Evolutionary conservation across 768 basidiomycete genomes (phyloP), one percentile per base, ranked within the genome.

Genomic region (Mycena chlorophos): DNA sequence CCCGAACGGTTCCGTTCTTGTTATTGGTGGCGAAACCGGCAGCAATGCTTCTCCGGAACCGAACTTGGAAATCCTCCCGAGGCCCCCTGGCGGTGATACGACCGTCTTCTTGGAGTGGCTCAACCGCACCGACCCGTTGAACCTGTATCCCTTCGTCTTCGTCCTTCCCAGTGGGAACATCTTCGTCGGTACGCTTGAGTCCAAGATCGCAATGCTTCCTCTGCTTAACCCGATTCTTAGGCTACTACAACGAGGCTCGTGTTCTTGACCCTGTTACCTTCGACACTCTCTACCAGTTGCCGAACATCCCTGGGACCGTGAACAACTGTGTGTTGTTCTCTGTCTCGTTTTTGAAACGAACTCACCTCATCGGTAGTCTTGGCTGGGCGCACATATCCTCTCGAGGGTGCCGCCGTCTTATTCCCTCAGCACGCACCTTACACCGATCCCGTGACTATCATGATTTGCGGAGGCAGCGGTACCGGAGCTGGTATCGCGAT

Each of bases 171-270:
- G 84, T 42, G 82, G 82, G 2, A 77, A 78, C 29, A 71, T 92
- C 62, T 91, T 91, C 66, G 77, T 88, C 37, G 86, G 89, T 87
- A 48, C 49, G 81, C 71, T 10, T 29, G 3, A 39, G 6, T 13
- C 42, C 23, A 23, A 22, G 12, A 25, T 42, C 38, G 40, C 19
- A 34, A 16, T 17, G 22, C 16, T n/a, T 30, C 8, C 22, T 25
- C 25, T 12, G 20, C 28, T 47, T 49, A 27, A 51, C 31, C 3
- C 12, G 42, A 25, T 16, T 31, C 17, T 6, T 55, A 89, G 88
- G 77, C 0, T 91, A 91, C 64, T 91, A 84, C 72, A 91, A 92
- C 58, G 87, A 91, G 68, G 90, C 89, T 0, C 84, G 89, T 16
- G 81, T 91, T 56, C 73, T 91, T 25, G 79, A 91, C 54, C 83